Percentiles rank a stretch among this genome's conserved stretches.
These are phyloP conservation scores for Penicillium sp. DNA, from an alignment of 2,329 filamentous ascomycete species.

Conservation along the genomic window DNA sequence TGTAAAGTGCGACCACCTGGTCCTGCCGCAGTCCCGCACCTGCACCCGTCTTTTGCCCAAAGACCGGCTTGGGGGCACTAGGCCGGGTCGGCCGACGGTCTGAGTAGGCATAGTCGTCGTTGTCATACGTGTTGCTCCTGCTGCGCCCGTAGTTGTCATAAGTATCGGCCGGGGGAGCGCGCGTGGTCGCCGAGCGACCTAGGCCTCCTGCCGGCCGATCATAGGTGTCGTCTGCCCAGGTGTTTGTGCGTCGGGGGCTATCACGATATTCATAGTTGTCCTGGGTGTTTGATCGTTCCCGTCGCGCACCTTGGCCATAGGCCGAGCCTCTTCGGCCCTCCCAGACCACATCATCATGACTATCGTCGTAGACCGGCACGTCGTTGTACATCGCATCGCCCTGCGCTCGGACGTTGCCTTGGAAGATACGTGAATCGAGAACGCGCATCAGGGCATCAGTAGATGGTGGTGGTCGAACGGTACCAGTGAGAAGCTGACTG, in stretches of 20 bases:
- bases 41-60: constrained; percentile 53
- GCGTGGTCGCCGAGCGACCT: constrained; percentile 36
- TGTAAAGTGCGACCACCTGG: constrained; percentile 87
- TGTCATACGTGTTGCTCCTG: constrained; percentile 40
- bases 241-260: constrained; percentile 47
- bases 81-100: constrained; percentile 72
- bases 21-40: constrained; percentile 54
- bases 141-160: constrained; percentile 32
- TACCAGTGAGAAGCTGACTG: constrained; percentile 75
- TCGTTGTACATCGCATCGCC: constrained; percentile 87
- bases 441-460: constrained; percentile 83
- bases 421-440: constrained; percentile 81
- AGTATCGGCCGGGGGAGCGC: constrained; percentile 28
- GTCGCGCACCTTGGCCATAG: constrained; percentile 65
- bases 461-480: constrained; percentile 73
- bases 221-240: constrained; percentile 53
- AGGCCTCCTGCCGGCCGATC: constrained; percentile 41
- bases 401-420: constrained; percentile 56
- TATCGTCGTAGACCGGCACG: constrained; percentile 81
- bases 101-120: constrained; percentile 55
- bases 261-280: constrained; percentile 59
- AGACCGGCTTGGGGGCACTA: constrained; percentile 85
- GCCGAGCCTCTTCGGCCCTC: constrained; percentile 71
- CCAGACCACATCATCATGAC: constrained; percentile 81
- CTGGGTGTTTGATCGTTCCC: constrained; percentile 55